These are phyloP conservation scores for Xylariaceae sp. DNA, from an alignment of 2,329 filamentous ascomycete genomes.

Conservation along the genomic window DNA sequence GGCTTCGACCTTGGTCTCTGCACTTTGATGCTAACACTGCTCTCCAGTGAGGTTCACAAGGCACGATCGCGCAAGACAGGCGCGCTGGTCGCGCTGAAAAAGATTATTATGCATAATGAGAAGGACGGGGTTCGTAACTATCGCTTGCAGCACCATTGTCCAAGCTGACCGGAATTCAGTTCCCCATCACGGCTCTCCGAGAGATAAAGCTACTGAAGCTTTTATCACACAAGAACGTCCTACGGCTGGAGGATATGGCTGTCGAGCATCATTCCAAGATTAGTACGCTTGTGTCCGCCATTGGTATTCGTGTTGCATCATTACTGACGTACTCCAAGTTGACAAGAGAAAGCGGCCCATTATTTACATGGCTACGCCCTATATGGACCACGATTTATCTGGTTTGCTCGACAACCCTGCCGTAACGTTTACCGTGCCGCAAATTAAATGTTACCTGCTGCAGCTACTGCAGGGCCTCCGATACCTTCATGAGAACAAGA, in stretches of 20 bases:
- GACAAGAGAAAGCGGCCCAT: constrained; percentile 77
- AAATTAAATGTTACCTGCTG: constrained; percentile 97
- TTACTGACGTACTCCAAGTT: constrained; percentile 43
- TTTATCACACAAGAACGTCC: constrained; percentile 82
- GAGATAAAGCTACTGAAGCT: constrained; percentile 98
- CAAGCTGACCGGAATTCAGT: constrained; percentile 43
- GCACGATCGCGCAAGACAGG: constrained; percentile 72
- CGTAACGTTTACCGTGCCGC: constrained; percentile 77
- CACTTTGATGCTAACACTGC: constrained; percentile 17
- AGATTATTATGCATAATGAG: constrained; percentile 99
- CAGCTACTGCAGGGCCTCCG: constrained; percentile 84
- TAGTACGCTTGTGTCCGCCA: constrained; percentile 23
- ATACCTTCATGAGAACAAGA: constrained; percentile 85
- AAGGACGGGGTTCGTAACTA: constrained; percentile 72
- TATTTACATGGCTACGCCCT: constrained; percentile 98
- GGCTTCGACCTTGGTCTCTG: constrained; percentile 26
- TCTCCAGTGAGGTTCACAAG: constrained; percentile 75
- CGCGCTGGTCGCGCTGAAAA: constrained; percentile 81
- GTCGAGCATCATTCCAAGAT: constrained; percentile 60
- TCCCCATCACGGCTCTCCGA: constrained; percentile 94
- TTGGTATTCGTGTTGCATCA: constrained; percentile 1
- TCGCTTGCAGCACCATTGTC: not conserved
- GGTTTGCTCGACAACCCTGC: constrained; percentile 92
- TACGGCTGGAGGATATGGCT: constrained; percentile 91
- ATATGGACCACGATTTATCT: constrained; percentile 99